Base-by-base conservation (phyloP, 495 filamentous ascomycete genomes). In the Mytilinidion resinicola region DNA sequence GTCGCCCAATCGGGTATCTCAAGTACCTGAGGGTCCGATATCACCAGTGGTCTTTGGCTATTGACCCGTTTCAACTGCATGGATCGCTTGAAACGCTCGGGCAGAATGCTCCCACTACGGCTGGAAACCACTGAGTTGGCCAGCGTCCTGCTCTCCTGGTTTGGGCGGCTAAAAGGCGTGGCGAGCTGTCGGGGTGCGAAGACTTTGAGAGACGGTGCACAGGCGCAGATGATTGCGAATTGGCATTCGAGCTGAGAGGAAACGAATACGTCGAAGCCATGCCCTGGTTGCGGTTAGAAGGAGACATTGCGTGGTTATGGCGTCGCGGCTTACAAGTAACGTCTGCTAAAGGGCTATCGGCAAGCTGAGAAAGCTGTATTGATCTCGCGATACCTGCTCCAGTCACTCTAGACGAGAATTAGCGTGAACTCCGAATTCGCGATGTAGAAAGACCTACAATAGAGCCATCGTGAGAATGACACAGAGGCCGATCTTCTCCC, bases 221-320 rank as follows among this genome's bases (percentile, higher is more conserved):
- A 69, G 14, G 67, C 65, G 55, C 55, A 61, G 39, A 69, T 59
- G 20, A 69, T 56, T 7, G 62, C 50, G 14, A 69, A 53, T 9
- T 65, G 62, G 37, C 59, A 67, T 51, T 69, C 67, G 3, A 69
- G 44, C 38, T 65, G 57, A 3, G 64, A 57, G 20, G 43, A 62
- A 10, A 61, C 52, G 53, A 67, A 67, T 34, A 67, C 58, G 25
- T 63, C 55, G 55, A 67, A 69, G 11, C 59, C 60, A 17, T 59
- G 60, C 65, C 63, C 63, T 65, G 30, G 38, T n/a, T 33, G 14
- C 34, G n/a, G 53, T 52, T 34, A 52, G 39, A 19, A 4, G 21
- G 14, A 2, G 25, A 30, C 6, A 6, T 30, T n/a, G n/a, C 25
- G 25, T 46, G 6, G 7, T 17, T 30, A 9, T 55, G 2, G 14